A percentile compares a stretch with the other conserved stretches of the same genome.
phyloP scores from a whole-genome alignment of 345 rosid genomes.

The Corchorus capsularis region DNA sequence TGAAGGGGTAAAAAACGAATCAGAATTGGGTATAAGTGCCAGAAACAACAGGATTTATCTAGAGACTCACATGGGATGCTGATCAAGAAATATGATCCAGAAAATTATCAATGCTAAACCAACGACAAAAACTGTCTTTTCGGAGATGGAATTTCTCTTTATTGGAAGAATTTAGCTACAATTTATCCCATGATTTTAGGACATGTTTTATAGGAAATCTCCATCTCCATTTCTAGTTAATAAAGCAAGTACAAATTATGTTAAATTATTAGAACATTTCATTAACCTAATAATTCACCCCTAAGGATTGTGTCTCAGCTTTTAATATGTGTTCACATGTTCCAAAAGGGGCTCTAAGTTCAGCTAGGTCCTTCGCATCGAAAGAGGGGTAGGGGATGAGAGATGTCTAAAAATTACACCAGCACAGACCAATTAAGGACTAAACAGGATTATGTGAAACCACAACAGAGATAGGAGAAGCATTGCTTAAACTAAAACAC shows the following conservation, averaged over 20 bases:
- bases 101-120: slow-evolving; percentile 2
- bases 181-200: slow-evolving; percentile 6
- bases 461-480: slow-evolving; percentile 10
- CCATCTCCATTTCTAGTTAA: neutral
- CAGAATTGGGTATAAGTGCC: neutral
- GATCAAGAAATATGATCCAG: neutral
- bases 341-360: neutral
- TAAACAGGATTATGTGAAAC: neutral
- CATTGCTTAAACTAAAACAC: slow-evolving; percentile 9
- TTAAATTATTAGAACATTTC: neutral
- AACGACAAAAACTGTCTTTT: neutral
- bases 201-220: neutral
- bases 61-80: neutral
- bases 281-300: neutral
- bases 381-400: neutral
- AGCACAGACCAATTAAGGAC: neutral
- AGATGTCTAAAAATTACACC: neutral
- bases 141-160: neutral
- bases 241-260: neutral
- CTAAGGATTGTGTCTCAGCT: neutral
- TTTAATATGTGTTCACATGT: neutral
- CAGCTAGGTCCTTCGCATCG: neutral
- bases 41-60: neutral
- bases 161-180: neutral
- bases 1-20: neutral